A percentile compares a stretch with the other conserved stretches of the same genome.
Evolutionary conservation across 2,329 filamentous ascomycete genomes (phyloP).

Genomic region (Clarireedia homoeocarpa): DNA sequence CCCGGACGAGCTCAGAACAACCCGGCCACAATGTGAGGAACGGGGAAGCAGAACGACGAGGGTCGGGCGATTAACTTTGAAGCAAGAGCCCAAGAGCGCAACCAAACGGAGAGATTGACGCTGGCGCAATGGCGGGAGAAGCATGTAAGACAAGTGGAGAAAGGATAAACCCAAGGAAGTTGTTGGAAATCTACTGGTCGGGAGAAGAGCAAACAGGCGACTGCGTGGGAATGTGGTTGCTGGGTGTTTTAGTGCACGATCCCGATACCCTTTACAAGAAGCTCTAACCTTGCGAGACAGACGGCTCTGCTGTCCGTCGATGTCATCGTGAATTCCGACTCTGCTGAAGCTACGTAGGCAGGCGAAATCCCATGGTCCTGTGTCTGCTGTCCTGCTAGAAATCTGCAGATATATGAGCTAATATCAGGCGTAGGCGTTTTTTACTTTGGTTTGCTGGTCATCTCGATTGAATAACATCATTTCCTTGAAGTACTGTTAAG

Average conservation of each 20-base stretch:
- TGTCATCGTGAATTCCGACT: not conserved
- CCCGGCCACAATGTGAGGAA: not conserved
- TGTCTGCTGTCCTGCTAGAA: no score
- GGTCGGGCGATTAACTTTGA: conserved; percentile 3
- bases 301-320: not conserved
- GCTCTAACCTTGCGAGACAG: not conserved
- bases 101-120: not conserved
- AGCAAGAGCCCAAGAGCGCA: not conserved
- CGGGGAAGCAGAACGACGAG: no score
- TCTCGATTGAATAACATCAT: no score
- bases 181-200: not conserved
- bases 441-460: no score
- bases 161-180: not conserved
- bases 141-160: not conserved
- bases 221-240: not conserved
- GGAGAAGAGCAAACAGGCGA: not conserved
- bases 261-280: not conserved
- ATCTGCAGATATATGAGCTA: no score
- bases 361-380: no score
- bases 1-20: not conserved
- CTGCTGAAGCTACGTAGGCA: no score
- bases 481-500: no score
- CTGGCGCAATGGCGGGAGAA: not conserved
- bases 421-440: no score
- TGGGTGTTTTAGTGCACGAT: not conserved